Evolutionary conservation across 495 filamentous ascomycete genomes (phyloP).

Genomic region (Xanthoparmelia taractica): DNA sequence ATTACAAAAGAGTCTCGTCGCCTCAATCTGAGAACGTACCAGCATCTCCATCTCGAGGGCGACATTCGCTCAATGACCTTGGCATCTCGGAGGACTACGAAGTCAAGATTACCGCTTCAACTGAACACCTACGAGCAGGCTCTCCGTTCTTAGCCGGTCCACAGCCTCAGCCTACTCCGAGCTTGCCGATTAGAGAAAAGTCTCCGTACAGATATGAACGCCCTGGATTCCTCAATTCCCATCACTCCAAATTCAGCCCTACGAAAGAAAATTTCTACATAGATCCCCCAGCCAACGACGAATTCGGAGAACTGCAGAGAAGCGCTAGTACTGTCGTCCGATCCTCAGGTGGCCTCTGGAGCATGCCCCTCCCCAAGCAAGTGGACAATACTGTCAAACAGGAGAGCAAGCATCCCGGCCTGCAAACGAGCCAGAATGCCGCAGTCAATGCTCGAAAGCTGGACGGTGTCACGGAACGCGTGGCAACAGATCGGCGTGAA

Average conservation of each 20-base stretch:
- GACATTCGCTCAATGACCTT: constrained; percentile 31
- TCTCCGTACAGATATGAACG: constrained; percentile 23
- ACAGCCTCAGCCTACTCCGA: constrained; percentile 7
- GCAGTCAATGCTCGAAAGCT: not conserved
- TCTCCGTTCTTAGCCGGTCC: constrained; percentile 19
- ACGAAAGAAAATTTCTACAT: constrained; percentile 4
- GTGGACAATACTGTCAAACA: not conserved
- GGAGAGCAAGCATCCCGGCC: not conserved
- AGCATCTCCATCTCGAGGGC: constrained; percentile 20
- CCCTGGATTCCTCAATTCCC: constrained; percentile 1
- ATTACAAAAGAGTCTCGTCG: constrained; percentile 27
- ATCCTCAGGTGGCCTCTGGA: constrained; percentile 23
- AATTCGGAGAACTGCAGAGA: constrained; percentile 9
- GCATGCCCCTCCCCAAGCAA: constrained; percentile 16
- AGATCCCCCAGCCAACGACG: constrained; percentile 1
- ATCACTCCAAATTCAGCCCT: constrained; percentile 11
- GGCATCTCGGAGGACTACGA: constrained; percentile 58
- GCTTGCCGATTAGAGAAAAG: constrained; percentile 19
- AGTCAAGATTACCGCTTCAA: constrained; percentile 66
- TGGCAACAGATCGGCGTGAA: not conserved
- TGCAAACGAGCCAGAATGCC: not conserved
- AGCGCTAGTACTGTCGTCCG: constrained; percentile 11
- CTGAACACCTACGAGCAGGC: constrained; percentile 68
- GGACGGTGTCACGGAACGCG: constrained; percentile 1
- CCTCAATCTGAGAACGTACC: constrained; percentile 26